Evolutionary conservation across 805 yeast species (phyloP), one percentile per base, ranked within the genome.

Genomic region (Candida adriatica): DNA sequence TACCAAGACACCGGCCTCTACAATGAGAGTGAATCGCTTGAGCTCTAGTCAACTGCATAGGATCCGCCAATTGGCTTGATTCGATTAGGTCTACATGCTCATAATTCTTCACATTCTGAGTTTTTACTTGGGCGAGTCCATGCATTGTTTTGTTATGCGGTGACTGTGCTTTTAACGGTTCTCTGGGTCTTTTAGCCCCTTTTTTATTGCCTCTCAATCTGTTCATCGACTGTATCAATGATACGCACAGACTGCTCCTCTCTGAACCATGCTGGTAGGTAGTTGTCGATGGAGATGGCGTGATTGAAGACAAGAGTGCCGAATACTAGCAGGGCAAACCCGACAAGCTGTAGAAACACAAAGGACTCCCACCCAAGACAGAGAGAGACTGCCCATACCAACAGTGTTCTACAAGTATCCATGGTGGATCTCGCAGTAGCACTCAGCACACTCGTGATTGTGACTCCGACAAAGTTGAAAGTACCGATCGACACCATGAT

Each of bases 401-500:
- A 55, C 16, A 81, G 56, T 0, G 92, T 82, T 42, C 94, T 66
- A 37, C 82, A 77, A 1, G 87, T 77, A 48, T 83, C 94, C 30
- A 83, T 70, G 2, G 92, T 83, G 15, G 86, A 75, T 48, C 92
- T 64, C 2, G 88, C 68, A 2, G 94, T 82, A 20, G 94, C 92
- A 31, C 81, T 75, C 29, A 82, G 50, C 27, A 59, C 57, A 30
- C 70, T 65, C 3, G 94, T 83, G 23, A 83, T 59, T 7, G 84
- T 67, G 24, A 81, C 68, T 3, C 94, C 94, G 45, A 76, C 75
- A 53, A 66, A 77, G 55, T 83, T 83, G 67, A 83, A 83, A 5
- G 68, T 46, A 2, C 86, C 73, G 39, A 83, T 82, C 7, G 82
- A 78, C 3, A 77, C 30, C 90, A 83, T 80, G 39, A 81, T 80